Conservation (phyloP, 257 asterid species). For the Anisodus tanguticus region DNA sequence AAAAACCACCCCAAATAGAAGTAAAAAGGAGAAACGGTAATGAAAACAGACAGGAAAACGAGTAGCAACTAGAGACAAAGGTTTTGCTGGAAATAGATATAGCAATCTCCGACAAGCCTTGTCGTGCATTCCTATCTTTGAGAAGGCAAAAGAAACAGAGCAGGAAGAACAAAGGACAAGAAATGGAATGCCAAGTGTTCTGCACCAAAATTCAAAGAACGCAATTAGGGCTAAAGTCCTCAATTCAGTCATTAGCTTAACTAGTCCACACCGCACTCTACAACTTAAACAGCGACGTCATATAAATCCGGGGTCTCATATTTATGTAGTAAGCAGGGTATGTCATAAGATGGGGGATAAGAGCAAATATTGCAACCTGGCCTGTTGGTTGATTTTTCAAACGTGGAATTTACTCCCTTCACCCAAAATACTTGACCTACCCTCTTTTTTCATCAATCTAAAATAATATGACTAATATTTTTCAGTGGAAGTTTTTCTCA, state of each 20-base stretch:
- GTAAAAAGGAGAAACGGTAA: not conserved
- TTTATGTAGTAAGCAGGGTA: not conserved
- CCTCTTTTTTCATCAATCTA: not conserved
- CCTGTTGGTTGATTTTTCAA: not conserved
- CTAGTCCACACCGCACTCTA: constrained; percentile 2
- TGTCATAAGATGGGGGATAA: not conserved
- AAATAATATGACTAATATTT: not conserved
- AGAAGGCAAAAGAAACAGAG: not conserved
- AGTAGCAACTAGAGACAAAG: not conserved
- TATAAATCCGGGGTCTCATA: not conserved
- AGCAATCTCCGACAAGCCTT: not conserved
- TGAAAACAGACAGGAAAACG: not conserved
- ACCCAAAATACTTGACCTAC: not conserved
- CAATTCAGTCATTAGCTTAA: not conserved
- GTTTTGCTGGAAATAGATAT: not conserved
- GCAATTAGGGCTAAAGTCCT: not conserved
- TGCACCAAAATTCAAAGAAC: not conserved
- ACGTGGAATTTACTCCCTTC: not conserved
- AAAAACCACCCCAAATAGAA: not conserved
- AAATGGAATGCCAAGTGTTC: not conserved
- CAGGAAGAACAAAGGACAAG: constrained; percentile 10
- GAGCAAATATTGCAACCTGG: not conserved
- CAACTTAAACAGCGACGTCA: not conserved
- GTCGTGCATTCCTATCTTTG: constrained; percentile 18
- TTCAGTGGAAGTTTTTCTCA: not conserved